These are phyloP conservation scores for Pyricularia pennisetigena DNA, from an alignment of 2,329 filamentous ascomycete genomes.

Conservation along the genomic window DNA sequence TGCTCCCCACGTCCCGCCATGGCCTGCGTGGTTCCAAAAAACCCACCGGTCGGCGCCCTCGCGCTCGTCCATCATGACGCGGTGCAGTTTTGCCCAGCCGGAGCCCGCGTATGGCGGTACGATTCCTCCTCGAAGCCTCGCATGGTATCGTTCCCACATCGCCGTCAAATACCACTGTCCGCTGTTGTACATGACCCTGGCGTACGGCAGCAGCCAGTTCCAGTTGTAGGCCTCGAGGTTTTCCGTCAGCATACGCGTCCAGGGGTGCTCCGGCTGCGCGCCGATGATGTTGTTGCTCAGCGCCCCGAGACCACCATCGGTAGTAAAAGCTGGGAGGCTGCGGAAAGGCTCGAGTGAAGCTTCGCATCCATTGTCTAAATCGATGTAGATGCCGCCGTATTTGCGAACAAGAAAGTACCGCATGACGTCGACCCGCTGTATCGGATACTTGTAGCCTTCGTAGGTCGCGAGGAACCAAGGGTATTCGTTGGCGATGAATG, in stretches of 20 bases:
- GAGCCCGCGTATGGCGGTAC: background rate
- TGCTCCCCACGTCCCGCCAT: slow-evolving; percentile 16
- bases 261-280: slow-evolving; percentile 14
- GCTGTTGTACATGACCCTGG: slow-evolving; percentile 15
- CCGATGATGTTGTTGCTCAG: slow-evolving; percentile 18
- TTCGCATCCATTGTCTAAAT: slow-evolving; percentile 48
- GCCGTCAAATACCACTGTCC: slow-evolving; percentile 18
- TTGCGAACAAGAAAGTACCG: slow-evolving; percentile 70
- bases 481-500: slow-evolving; percentile 65
- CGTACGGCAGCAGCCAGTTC: slow-evolving; percentile 15
- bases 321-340: slow-evolving; percentile 14
- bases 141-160: slow-evolving; percentile 16
- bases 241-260: slow-evolving; percentile 12
- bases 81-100: slow-evolving; percentile 4
- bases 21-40: slow-evolving; percentile 14
- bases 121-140: slow-evolving; percentile 4
- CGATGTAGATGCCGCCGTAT: slow-evolving; percentile 73
- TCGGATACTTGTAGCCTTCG: slow-evolving; percentile 62
- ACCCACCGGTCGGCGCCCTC: slow-evolving; percentile 13
- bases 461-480: slow-evolving; percentile 73
- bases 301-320: slow-evolving; percentile 15
- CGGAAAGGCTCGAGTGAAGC: slow-evolving; percentile 12
- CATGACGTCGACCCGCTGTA: slow-evolving; percentile 70
- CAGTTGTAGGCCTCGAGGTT: slow-evolving; percentile 11
- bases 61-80: slow-evolving; percentile 16